These are phyloP conservation scores for Aspergillus spinulosporus DNA, from an alignment of 2,329 filamentous ascomycete genomes.

Conservation along the genomic window DNA sequence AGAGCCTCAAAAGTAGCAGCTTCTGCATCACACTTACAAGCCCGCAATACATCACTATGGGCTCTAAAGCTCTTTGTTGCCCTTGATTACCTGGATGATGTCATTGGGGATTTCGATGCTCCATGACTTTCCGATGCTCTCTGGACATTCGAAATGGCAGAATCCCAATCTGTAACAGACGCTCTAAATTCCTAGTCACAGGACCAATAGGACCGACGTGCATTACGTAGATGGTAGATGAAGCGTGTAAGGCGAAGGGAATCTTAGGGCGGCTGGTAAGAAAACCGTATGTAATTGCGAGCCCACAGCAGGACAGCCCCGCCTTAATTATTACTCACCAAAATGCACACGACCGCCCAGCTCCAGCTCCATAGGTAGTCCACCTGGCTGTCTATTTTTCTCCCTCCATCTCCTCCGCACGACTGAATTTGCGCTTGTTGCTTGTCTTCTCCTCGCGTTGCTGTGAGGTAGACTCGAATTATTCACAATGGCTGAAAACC, in stretches of 20 bases:
- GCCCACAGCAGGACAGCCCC: constrained; percentile 19
- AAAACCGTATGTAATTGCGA: too few species aligned
- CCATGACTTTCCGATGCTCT: not conserved
- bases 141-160: not conserved
- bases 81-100: not conserved
- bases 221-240: too few species aligned
- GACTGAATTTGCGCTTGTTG: constrained; percentile 20
- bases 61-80: not conserved
- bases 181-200: too few species aligned
- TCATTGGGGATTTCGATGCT: not conserved
- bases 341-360: constrained; percentile 30
- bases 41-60: not conserved
- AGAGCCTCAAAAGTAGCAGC: too few species aligned
- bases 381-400: constrained; percentile 18
- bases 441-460: constrained; percentile 22
- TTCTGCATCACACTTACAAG: not conserved
- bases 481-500: constrained; percentile 41
- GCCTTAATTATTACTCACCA: constrained; percentile 20
- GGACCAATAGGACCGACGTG: too few species aligned
- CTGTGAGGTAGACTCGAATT: constrained; percentile 24
- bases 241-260: too few species aligned
- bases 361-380: constrained; percentile 18
- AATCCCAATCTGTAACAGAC: not conserved
- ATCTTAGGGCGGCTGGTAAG: too few species aligned
- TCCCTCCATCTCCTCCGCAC: constrained; percentile 24